Evolutionary conservation across 1,284 basidiomycete species (phyloP).

Genomic region (Moesziomyces aphidis): DNA sequence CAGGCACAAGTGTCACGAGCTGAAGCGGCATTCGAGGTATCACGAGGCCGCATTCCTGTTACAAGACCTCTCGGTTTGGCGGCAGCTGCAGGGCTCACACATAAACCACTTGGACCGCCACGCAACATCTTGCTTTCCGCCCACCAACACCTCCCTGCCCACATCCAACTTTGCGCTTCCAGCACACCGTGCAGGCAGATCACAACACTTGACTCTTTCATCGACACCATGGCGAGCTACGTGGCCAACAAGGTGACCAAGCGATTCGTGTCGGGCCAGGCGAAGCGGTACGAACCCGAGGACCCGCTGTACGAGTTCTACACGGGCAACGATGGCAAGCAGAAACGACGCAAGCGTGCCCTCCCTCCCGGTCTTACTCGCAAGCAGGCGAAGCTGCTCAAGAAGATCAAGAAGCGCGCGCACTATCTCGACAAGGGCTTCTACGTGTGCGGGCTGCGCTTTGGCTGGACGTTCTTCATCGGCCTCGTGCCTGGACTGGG

Average conservation of each 20-base stretch:
- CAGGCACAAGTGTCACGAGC: background rate
- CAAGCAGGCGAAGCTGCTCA: conserved; percentile 78
- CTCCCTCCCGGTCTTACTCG: conserved; percentile 81
- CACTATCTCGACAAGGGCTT: conserved; percentile 94
- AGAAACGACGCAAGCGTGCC: conserved; percentile 77
- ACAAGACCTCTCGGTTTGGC: background rate
- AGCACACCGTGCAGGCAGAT: background rate
- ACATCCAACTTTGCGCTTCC: background rate
- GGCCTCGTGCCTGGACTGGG: conserved; percentile 81
- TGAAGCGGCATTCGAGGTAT: too few species aligned
- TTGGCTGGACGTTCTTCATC: conserved; percentile 77
- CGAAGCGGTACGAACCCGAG: conserved; percentile 57
- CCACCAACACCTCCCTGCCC: background rate
- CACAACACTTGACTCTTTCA: too few species aligned
- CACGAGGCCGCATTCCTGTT: background rate
- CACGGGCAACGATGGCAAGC: conserved; percentile 76
- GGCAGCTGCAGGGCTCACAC: background rate
- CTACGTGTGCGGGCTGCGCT: conserved; percentile 81
- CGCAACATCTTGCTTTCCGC: background rate
- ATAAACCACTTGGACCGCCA: background rate
- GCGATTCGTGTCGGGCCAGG: conserved; percentile 44
- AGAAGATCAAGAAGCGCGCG: conserved; percentile 74
- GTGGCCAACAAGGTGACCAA: conserved; percentile 54
- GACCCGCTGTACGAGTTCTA: conserved; percentile 86
- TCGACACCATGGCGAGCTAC: conserved; percentile 42